Base-by-base conservation (phyloP, 2,329 filamentous ascomycete species). In the Tolypocladium ovalisporum region DNA sequence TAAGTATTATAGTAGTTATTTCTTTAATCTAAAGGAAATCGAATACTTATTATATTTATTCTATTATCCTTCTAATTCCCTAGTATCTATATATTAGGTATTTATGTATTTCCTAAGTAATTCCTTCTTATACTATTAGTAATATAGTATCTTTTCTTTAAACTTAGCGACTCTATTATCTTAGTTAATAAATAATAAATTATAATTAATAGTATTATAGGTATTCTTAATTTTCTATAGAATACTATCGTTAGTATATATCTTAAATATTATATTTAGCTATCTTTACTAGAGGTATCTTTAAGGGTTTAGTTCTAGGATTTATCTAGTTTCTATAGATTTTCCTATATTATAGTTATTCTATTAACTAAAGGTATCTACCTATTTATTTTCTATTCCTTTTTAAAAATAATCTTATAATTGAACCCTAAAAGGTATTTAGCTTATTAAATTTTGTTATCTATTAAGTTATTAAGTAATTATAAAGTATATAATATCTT, bases 361-460 rank as follows among this genome's bases (percentile, higher is more conserved):
- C 13, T 9, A 2, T 42, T 24, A 12, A 8, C 39, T 42, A 24
- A 42, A 12, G 1, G 22, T 5, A 12, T 44, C 9, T 1, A 4
- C 40, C 15, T 6, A 3, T 1, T 12, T 27, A 27, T 44, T 44
- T 6, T 44, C 9, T 1, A 1, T 7, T 27, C 40, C 40, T 27
- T 44, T 44, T 13, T 24, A 24, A 35, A 42, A 27, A 62, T 66
- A 58, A 67, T 65, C 29, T 64, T 62, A 61, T 66, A 61, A 35
- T 63, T 54, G 27, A 56, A 44, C 13, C 27, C 22, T n/a, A n/a
- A 52, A 2, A 52, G 12, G 12, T 53, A 51, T 37, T 59, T 47
- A 4, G 2, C 13, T 10, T 52, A 32, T 52, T 13, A 13, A 19
- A 52, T 52, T 12, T n/a, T 52, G 34, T 59, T 37, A 15, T 57